Evolutionary conservation across 306 rosid species (phyloP), one percentile per base, ranked within the genome.

Genomic region (Fagus crenata): DNA sequence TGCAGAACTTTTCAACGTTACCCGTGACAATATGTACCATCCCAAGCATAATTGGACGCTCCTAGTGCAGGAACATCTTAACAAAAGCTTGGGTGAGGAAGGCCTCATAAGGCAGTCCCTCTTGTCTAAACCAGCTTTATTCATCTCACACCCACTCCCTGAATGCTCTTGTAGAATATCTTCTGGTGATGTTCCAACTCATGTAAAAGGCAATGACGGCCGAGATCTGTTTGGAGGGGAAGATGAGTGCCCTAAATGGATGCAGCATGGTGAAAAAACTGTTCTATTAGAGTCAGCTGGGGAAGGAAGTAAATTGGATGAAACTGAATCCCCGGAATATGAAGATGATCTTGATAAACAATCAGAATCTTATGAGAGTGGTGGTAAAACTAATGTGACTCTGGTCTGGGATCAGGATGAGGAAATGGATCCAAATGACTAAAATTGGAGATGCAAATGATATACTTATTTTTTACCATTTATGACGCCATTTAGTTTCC

Each of bases 161-260:
- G 99, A 95, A 85, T 95, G 99, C 86, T 89, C 97, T 9, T 95
- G 99, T 74, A 92, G 93, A 87, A 70, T 89, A 72, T 81, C 88
- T 75, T 88, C 97, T 72, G 75, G 85, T 13, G 80, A 84, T 33
- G 83, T 75, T 74, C 78, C 87, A 7, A 76, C 74, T 80, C 83
- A 15, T 70, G 88, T 92, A 49, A 85, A 75, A 84, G 92, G 86
- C 17, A 67, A 71, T 36, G 86, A 86, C 69, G 93, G 90, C 70
- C 91, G 79, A 33, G 42, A 85, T 81, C 76, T 91, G 28, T 89
- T 85, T 78, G 98, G 97, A 72, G 93, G 89, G 0, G 99, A 92
- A 89, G 97, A 88, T 54, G 81, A 88, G 69, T 95, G 99, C 89
- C 98, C 99, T 1, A 88, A 92, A 65, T 95, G 99, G 99, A 90